Evolutionary conservation across 2,329 filamentous ascomycete genomes (phyloP).

Genomic region (Trichoderma atrobrunneum): DNA sequence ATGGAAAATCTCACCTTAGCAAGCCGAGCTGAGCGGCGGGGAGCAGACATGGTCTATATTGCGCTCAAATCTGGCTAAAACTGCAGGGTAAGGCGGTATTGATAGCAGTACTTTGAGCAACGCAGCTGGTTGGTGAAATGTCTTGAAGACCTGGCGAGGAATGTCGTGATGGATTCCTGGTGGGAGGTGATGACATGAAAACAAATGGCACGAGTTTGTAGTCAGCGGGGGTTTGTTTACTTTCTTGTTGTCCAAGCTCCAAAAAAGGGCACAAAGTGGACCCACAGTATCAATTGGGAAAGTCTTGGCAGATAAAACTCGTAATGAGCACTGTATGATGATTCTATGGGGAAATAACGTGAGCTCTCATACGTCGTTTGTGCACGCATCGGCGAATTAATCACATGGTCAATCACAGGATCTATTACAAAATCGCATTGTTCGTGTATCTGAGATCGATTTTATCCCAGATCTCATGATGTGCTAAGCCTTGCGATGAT

Average conservation of each 20-base stretch:
- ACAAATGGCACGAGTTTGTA: slow-evolving; percentile 22
- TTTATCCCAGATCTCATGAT: background rate
- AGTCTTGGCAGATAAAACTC: background rate
- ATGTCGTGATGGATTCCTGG: slow-evolving; percentile 19
- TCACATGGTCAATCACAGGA: background rate
- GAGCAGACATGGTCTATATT: slow-evolving; percentile 34
- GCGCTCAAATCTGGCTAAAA: slow-evolving; percentile 9
- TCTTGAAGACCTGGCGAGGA: slow-evolving; percentile 17
- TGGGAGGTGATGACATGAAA: slow-evolving; percentile 22
- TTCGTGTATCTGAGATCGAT: background rate
- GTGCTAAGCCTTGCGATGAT: background rate
- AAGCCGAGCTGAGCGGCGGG: slow-evolving; percentile 45
- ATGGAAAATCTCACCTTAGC: slow-evolving; percentile 34
- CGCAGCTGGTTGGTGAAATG: slow-evolving; percentile 8
- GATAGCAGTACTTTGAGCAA: slow-evolving; percentile 4
- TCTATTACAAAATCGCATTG: background rate
- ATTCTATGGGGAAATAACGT: background rate
- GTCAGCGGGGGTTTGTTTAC: slow-evolving; percentile 29
- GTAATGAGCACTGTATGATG: background rate
- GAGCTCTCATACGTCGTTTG: background rate
- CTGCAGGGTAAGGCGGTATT: slow-evolving; percentile 5
- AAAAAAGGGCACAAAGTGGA: slow-evolving; percentile 1
- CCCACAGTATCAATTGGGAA: background rate
- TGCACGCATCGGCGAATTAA: background rate
- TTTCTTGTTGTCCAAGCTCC: slow-evolving; percentile 23